Conservation (phyloP, 2,329 filamentous ascomycete genomes). For the Fusarium citri region DNA sequence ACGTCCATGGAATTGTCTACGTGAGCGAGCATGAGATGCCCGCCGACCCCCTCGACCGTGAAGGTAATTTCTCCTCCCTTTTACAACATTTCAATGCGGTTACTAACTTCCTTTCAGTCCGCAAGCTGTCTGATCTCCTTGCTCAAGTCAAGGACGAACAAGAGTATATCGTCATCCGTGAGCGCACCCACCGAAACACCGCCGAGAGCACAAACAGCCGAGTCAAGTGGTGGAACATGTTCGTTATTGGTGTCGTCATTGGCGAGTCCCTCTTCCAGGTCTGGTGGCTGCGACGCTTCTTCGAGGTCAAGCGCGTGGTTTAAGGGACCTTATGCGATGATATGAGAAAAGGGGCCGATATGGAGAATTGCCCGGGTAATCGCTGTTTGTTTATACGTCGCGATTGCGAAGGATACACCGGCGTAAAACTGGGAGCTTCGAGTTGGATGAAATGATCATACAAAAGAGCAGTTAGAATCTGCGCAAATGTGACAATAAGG, state of each 20-base stretch:
- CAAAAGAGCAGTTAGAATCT: constrained; percentile 29
- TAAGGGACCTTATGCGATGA: constrained; percentile 51
- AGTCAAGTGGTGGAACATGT: constrained; percentile 99
- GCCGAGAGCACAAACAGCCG: constrained; percentile 97
- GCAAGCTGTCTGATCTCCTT: constrained; percentile 84
- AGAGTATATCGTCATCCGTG: constrained; percentile 93
- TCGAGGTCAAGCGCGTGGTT: constrained; percentile 82
- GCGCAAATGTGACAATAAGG: constrained; percentile 38
- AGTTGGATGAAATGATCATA: constrained; percentile 33
- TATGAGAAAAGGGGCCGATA: constrained; percentile 5
- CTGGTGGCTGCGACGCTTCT: constrained; percentile 99
- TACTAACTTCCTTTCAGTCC: constrained; percentile 65
- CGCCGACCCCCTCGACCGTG: constrained; percentile 88
- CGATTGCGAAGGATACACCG: constrained; percentile 28
- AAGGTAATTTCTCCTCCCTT: constrained; percentile 70
- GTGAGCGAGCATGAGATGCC: constrained; percentile 88
- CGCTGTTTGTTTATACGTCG: constrained; percentile 33
- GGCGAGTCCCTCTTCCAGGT: constrained; percentile 98
- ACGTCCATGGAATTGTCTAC: constrained; percentile 98
- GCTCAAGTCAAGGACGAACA: constrained; percentile 97
- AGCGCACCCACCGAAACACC: constrained; percentile 97
- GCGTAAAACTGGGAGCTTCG: constrained; percentile 40
- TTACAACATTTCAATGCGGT: neutral
- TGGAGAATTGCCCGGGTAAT: constrained; percentile 8
- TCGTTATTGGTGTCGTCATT: constrained; percentile 88